Evolutionary conservation across 176 grass and related monocot genomes (phyloP).

Genomic region (Zea luxurians): DNA sequence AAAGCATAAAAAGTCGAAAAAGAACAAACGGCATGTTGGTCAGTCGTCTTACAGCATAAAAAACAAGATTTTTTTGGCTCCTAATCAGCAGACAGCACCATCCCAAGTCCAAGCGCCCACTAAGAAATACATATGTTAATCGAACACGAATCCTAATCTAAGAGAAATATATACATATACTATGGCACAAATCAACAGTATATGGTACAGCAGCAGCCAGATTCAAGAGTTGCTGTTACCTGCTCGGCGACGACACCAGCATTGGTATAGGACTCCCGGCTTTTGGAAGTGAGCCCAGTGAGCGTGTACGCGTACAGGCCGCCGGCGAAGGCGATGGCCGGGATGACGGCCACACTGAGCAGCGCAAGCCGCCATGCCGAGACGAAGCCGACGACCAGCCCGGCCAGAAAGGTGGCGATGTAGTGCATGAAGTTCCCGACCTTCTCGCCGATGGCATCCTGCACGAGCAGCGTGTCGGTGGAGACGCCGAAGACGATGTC

Average conservation of each 20-base stretch:
- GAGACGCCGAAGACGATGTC: conserved; percentile 96
- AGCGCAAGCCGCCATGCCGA: conserved; percentile 86
- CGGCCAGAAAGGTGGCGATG: conserved; percentile 85
- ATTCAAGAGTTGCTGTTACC: conserved; percentile 50
- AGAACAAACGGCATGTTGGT: conserved; percentile 35
- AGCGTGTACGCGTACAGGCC: conserved; percentile 98
- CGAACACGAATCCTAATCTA: conserved; percentile 30
- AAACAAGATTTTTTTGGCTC: conserved; percentile 41
- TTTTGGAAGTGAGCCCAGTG: conserved; percentile 91
- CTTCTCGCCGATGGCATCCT: conserved; percentile 98
- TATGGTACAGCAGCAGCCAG: conserved; percentile 16
- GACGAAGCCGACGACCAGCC: conserved; percentile 85
- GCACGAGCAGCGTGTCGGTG: conserved; percentile 91
- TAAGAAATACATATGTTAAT: conserved; percentile 27
- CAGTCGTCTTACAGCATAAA: conserved; percentile 36
- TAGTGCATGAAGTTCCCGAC: conserved; percentile 98
- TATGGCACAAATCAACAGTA: conserved; percentile 1
- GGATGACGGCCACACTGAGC: conserved; percentile 93
- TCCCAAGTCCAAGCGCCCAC: conserved; percentile 43
- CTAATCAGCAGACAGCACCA: conserved; percentile 52
- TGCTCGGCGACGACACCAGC: conserved; percentile 90
- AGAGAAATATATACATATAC: conserved; percentile 9
- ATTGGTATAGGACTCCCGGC: conserved; percentile 93
- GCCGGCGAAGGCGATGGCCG: conserved; percentile 93
- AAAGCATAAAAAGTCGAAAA: conserved; percentile 38